A percentile compares a stretch with the other conserved stretches of the same genome.
Evolutionary conservation across 129 eudicot genomes (phyloP).

Genomic region (Artemisia argyi): DNA sequence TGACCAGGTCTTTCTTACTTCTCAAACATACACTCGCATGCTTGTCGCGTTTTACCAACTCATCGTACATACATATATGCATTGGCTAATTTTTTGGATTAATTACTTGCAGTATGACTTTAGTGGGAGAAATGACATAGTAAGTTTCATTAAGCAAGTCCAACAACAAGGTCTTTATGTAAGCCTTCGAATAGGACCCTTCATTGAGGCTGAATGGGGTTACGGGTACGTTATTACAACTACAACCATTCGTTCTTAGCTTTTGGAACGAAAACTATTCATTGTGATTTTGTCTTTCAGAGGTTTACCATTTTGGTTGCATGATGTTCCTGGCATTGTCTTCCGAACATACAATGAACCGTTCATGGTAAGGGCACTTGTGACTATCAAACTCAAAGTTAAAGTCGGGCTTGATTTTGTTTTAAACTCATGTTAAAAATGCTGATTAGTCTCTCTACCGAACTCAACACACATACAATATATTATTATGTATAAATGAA

Average conservation of each 20-base stretch:
- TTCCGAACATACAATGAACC: constrained; percentile 78
- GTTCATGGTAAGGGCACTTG: constrained; percentile 51
- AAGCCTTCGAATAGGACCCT: constrained; percentile 85
- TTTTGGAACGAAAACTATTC: background rate
- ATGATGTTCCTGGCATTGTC: constrained; percentile 79
- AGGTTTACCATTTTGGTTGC: constrained; percentile 95
- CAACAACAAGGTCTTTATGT: constrained; percentile 87
- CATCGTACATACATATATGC: background rate
- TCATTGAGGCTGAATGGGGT: constrained; percentile 82
- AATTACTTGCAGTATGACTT: constrained; percentile 66
- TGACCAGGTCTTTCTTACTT: constrained; percentile 58
- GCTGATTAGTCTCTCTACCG: background rate
- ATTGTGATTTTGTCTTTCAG: constrained; percentile 34
- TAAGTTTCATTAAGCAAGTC: constrained; percentile 74
- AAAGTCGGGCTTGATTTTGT: background rate
- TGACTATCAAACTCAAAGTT: constrained; percentile 2
- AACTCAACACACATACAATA: background rate
- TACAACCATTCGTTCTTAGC: background rate
- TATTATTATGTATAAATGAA: background rate
- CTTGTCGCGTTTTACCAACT: constrained; percentile 4
- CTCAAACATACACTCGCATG: background rate
- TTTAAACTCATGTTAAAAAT: background rate
- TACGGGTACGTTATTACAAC: constrained; percentile 54
- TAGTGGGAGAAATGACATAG: constrained; percentile 66
- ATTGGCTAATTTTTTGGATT: background rate